phyloP scores from a whole-genome alignment of 1,139 yeast genomes.

The Kluyveromyces sp. region DNA sequence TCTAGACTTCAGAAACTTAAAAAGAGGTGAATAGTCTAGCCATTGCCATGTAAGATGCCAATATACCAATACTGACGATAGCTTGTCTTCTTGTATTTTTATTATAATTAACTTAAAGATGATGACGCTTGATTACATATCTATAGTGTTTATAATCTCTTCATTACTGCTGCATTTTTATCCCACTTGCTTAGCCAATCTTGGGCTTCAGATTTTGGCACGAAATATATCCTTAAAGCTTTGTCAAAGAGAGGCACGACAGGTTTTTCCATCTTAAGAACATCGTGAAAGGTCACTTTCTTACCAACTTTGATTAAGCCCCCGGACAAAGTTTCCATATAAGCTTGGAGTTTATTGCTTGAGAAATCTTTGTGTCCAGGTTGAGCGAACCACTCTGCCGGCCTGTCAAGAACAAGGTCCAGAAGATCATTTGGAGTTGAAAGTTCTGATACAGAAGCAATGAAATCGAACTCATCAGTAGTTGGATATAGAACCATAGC shows the following conservation, averaged over 20 bases:
- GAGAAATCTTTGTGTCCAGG: slow-evolving; percentile 55
- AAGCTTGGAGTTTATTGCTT: slow-evolving; percentile 57
- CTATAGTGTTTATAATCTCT: slow-evolving; percentile 28
- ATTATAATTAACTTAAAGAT: not conserved
- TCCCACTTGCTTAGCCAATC: slow-evolving; percentile 64
- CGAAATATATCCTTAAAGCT: slow-evolving; percentile 64
- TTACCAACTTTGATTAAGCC: slow-evolving; percentile 84
- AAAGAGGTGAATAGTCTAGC: slow-evolving; percentile 35
- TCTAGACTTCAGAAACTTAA: slow-evolving; percentile 40
- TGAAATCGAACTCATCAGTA: slow-evolving; percentile 73
- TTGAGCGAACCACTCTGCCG: slow-evolving; percentile 63
- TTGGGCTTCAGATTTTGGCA: slow-evolving; percentile 62
- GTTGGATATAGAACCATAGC: slow-evolving; percentile 78
- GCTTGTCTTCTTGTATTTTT: not conserved
- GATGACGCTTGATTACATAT: not conserved
- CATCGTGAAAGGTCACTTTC: slow-evolving; percentile 58
- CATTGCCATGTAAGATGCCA: not conserved
- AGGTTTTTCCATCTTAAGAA: slow-evolving; percentile 55
- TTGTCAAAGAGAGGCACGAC: slow-evolving; percentile 73
- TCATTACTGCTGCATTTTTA: slow-evolving; percentile 54
- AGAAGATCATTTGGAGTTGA: slow-evolving; percentile 54
- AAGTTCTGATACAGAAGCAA: slow-evolving; percentile 67
- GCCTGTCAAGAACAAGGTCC: slow-evolving; percentile 51
- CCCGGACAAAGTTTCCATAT: slow-evolving; percentile 74
- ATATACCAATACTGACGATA: no score